Base-by-base conservation (phyloP, 208 protist genomes). In the Porcisia deanei region DNA sequence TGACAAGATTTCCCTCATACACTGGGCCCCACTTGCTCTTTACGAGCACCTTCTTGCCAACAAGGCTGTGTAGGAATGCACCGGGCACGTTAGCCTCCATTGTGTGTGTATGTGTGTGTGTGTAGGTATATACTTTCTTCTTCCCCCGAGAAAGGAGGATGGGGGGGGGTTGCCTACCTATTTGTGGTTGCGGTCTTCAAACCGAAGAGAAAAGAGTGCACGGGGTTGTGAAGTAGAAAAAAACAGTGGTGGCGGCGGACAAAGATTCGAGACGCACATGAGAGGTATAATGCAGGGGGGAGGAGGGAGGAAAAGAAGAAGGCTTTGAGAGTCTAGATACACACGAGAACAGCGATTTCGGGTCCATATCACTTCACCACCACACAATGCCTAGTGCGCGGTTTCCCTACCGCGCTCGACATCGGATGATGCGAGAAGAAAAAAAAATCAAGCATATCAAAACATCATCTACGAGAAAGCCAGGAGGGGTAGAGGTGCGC, bases 1-100 rank as follows among this genome's bases (percentile, higher is more conserved):
- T 98, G 34, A 99, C 90, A 2, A 99, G 84, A 34, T 89, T 91
- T 14, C 98, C 98, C 80, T 94, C 92, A 88, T 99, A 99, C 80
- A 99, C 97, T 60, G 98, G 98, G 39, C 99, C 99, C 98, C 99
- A 99, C 86, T 99, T 99, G 71, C 99, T 97, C 86, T 99, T 99
- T 22, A 99, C 96, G 16, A 98, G 81, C n/a, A 99, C 93, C 8
- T 90, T 88, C 68, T 98, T 98, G 55, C 98, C 98, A 0, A 98
- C 95, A 22, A 99, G 87, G 59, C 96, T 95, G 43, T 87, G 85
- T 18, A 99, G 87, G 76, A 99, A 99, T 30, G 96, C 86, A 16
- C 89, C 90, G 30, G 90, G 90, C 6, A 94, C 80, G 73, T 97
- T 91, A 22, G 77, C 73, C 43, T 96, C 89, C 88, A 93, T 92